Evolutionary conservation across 106 monocot genomes (phyloP).

Genomic region (Hemerocallis citrina): DNA sequence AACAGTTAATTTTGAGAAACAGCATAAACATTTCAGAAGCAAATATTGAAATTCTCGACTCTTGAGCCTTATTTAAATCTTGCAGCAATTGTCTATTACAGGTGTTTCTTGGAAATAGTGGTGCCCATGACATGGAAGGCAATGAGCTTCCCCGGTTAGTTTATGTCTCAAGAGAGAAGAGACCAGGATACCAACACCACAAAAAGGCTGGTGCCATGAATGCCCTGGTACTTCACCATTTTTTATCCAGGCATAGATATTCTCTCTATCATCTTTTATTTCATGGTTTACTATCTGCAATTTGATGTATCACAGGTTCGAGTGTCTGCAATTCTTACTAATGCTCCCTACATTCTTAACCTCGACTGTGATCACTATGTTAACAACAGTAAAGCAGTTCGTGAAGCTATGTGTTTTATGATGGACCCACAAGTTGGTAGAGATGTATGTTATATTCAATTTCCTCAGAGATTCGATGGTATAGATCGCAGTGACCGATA

Average conservation of each 20-base stretch:
- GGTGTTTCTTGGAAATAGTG: constrained; percentile 89
- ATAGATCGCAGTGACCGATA: constrained; percentile 88
- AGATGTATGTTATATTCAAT: constrained; percentile 82
- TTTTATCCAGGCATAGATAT: not conserved
- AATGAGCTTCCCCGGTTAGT: constrained; percentile 89
- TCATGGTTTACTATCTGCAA: too few relatives aligned
- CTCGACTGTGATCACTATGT: constrained; percentile 93
- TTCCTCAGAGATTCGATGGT: constrained; percentile 94
- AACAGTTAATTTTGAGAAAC: not conserved
- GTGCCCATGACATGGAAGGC: constrained; percentile 77
- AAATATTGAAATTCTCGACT: too few relatives aligned
- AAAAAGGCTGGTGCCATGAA: constrained; percentile 97
- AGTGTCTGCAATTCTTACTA: constrained; percentile 85
- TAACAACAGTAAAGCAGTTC: constrained; percentile 89
- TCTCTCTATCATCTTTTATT: not conserved
- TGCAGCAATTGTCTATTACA: constrained; percentile 5
- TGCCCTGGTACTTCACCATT: constrained; percentile 63
- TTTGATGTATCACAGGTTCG: constrained; percentile 45
- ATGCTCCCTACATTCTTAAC: constrained; percentile 88
- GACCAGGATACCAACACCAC: constrained; percentile 97
- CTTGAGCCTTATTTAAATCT: not conserved
- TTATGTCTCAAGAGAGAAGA: constrained; percentile 93
- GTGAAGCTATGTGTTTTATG: constrained; percentile 98
- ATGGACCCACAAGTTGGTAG: constrained; percentile 75
- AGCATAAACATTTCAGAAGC: too few relatives aligned